Base-by-base conservation (phyloP, 352 stramenopile species). In the Phytophthora chlamydospora region DNA sequence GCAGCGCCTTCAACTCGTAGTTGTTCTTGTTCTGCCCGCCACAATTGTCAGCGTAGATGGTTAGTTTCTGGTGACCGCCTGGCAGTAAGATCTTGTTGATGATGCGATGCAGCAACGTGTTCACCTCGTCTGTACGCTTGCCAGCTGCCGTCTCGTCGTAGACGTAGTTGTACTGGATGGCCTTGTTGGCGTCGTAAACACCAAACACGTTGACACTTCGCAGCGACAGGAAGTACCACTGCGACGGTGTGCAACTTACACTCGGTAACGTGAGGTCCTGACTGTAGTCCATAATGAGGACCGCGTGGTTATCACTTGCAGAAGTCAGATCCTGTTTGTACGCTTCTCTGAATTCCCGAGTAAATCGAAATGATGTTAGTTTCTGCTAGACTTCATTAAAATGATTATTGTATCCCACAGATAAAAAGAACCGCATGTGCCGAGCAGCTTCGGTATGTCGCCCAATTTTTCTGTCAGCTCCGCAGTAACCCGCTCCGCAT, bases 181-280 rank as follows among this genome's bases (percentile, higher is more conserved):
- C 14, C 2, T 56, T 36, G 21, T 59, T 68, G 0, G n/a, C 52
- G 24, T 52, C 42, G 48, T 66, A 59, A 11, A 66, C 49, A 6
- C 59, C 39, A 6, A 74, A 74, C 1, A 73, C 32, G 39, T 49
- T 66, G 1, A 64, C 43, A 29, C 4, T 29, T 3, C 24, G 24
- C 0, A 74, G 31, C 6, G 55, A 66, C 3, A 58, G 2, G 17
- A 71, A 67, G 33, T 67, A 71, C 50, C 49, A 75, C 24, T 51
- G 40, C 5, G 34, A 49, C 10, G 52, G 52, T 5, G 57, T 68
- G 5, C 1, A 47, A 5, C 44, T 13, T 8, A 58, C 21, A 16
- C 42, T 61, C 3, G 57, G 52, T 4, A 73, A 14, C 3, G 52
- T 61, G 9, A 73, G 13, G 8, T 73, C 64, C 12, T 73, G 64